Percentiles rank a stretch among this genome's conserved stretches.
Conservation (phyloP, 495 filamentous ascomycete genomes). For the Rhypophila decipiens region DNA sequence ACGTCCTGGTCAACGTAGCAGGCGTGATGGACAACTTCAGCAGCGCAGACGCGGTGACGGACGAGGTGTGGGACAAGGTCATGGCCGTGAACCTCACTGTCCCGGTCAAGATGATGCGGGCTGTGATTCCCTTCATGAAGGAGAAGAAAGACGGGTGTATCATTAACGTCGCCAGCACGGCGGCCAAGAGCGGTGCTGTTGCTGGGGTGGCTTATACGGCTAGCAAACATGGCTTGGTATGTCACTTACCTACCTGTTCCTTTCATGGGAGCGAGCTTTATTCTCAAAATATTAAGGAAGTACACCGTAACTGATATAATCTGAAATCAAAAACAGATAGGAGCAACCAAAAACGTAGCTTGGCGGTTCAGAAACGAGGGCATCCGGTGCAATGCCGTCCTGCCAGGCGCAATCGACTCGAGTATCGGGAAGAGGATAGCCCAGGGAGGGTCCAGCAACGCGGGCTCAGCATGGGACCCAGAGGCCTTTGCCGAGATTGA, state of each 20-base stretch:
- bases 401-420: conserved; percentile 18
- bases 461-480: conserved; percentile 3
- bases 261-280: too few relatives aligned
- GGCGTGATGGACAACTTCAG: conserved; percentile 33
- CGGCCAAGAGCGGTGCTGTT: conserved; percentile 28
- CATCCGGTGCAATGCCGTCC: conserved; percentile 19
- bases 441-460: background rate
- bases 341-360: conserved; percentile 40
- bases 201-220: conserved; percentile 37
- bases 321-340: conserved; percentile 15
- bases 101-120: conserved; percentile 32
- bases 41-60: conserved; percentile 25
- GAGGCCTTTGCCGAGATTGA: conserved; percentile 19
- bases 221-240: conserved; percentile 27
- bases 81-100: conserved; percentile 32
- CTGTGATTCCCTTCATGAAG: conserved; percentile 30
- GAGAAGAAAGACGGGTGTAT: conserved; percentile 28
- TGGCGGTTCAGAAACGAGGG: conserved; percentile 36
- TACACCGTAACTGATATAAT: background rate
- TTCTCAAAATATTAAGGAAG: too few relatives aligned
- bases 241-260: too few relatives aligned
- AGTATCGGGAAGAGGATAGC: conserved; percentile 15
- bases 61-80: conserved; percentile 26
- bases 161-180: conserved; percentile 36
- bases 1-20: conserved; percentile 36